A percentile compares a stretch with the other conserved stretches of the same genome.
These are phyloP conservation scores for Candida sp. DNA, from an alignment of 1,139 yeast species.

Conservation along the genomic window DNA sequence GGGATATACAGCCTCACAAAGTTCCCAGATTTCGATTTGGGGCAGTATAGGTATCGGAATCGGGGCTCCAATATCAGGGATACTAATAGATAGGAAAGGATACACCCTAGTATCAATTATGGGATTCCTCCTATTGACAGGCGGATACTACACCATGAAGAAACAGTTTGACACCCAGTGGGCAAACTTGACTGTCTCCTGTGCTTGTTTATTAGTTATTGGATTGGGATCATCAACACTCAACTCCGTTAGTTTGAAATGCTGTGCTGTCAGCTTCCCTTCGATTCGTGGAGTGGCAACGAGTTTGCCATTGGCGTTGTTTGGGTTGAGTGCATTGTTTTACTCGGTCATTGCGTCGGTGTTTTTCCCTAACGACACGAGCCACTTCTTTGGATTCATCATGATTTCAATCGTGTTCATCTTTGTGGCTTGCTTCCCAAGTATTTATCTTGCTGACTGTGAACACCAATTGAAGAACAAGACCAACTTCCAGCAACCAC, in stretches of 20 bases:
- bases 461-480: constrained; percentile 25
- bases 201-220: constrained; percentile 41
- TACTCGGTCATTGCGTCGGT: constrained; percentile 53
- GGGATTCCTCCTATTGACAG: constrained; percentile 47
- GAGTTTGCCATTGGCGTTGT: constrained; percentile 60
- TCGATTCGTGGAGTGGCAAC: constrained; percentile 63
- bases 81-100: constrained; percentile 59
- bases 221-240: constrained; percentile 62
- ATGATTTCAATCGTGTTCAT: constrained; percentile 44
- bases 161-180: constrained; percentile 41
- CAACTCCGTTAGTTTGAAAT: constrained; percentile 56
- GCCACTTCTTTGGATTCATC: constrained; percentile 51
- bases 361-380: constrained; percentile 56
- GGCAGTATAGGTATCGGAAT: constrained; percentile 65
- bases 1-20: constrained; percentile 54
- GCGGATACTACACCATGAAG: constrained; percentile 53
- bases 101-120: constrained; percentile 45
- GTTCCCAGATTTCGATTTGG: constrained; percentile 58
- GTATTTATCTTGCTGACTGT: constrained; percentile 47
- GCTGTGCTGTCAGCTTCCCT: constrained; percentile 62
- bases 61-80: constrained; percentile 62
- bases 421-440: constrained; percentile 49
- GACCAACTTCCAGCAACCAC: neutral
- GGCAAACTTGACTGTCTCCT: constrained; percentile 36
- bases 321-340: constrained; percentile 63